A percentile compares a stretch with the other conserved stretches of the same genome.
Conservation (phyloP, 176 grass and related monocot species). For the Paspalum notatum region DNA sequence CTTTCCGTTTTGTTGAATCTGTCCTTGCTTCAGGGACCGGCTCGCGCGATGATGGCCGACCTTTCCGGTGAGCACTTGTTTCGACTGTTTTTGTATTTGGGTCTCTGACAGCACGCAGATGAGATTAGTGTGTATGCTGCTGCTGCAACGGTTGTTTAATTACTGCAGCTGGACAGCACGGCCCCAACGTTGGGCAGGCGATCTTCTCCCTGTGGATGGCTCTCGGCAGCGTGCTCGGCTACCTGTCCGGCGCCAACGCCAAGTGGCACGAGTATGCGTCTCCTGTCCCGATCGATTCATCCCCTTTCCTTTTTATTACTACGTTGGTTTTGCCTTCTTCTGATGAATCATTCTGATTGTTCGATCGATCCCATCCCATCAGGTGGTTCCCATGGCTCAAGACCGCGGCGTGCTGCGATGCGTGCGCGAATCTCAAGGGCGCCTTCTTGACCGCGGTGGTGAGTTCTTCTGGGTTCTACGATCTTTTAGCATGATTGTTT, state of each 20-base stretch:
- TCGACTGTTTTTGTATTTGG: background rate
- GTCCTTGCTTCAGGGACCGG: conserved; percentile 29
- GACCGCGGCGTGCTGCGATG: conserved; percentile 53
- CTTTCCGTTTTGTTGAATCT: background rate
- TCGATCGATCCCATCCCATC: background rate
- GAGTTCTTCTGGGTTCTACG: background rate
- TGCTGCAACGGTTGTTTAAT: too few species aligned
- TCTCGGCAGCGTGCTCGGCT: conserved; percentile 81
- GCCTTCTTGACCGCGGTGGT: conserved; percentile 58
- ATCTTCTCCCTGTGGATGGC: conserved; percentile 95
- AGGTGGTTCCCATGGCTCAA: conserved; percentile 64
- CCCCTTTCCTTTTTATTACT: background rate
- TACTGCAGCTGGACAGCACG: conserved; percentile 41
- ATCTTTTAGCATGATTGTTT: background rate
- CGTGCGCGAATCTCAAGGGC: conserved; percentile 60
- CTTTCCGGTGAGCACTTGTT: conserved; percentile 28
- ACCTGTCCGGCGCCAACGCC: conserved; percentile 61
- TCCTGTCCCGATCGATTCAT: background rate
- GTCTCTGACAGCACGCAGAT: background rate
- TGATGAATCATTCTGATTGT: background rate
- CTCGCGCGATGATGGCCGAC: conserved; percentile 62
- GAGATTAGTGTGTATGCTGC: background rate
- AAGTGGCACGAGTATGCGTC: conserved; percentile 52
- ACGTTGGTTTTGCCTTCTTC: background rate
- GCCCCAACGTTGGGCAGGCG: conserved; percentile 55